Conservation (phyloP, 1,284 basidiomycete genomes). For the Heterobasidion annosum region DNA sequence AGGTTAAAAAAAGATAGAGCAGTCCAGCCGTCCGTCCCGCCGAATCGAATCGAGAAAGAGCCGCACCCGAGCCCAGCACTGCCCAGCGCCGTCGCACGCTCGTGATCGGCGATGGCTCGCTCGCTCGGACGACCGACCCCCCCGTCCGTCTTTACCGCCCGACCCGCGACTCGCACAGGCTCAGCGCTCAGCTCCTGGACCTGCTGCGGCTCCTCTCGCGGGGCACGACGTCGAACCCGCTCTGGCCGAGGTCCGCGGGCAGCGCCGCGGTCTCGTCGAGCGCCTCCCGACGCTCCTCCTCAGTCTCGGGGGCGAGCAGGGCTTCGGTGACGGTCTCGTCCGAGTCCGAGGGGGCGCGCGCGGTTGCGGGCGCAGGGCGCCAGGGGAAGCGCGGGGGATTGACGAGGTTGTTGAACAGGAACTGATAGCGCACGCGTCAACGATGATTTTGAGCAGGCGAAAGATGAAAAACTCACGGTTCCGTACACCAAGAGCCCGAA, state of each 20-base stretch:
- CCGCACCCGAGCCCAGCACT: too few relatives aligned
- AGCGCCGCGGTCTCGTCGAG: slow-evolving; percentile 69
- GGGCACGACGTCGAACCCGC: slow-evolving; percentile 65
- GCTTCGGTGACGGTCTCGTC: slow-evolving; percentile 36
- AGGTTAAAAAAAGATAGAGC: too few relatives aligned
- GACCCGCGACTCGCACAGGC: neutral
- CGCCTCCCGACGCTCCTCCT: slow-evolving; percentile 23
- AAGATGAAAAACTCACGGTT: slow-evolving; percentile 15
- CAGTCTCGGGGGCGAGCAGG: slow-evolving; percentile 17
- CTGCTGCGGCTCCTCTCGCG: too few relatives aligned
- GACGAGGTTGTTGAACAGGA: slow-evolving; percentile 74
- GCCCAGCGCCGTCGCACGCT: too few relatives aligned
- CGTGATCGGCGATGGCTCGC: neutral
- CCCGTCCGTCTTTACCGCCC: neutral
- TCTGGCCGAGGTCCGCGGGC: slow-evolving; percentile 64
- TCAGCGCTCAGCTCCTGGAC: too few relatives aligned
- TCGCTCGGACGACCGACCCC: neutral
- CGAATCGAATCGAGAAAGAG: too few relatives aligned
- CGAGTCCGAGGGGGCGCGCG: slow-evolving; percentile 23
- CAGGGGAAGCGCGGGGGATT: slow-evolving; percentile 50
- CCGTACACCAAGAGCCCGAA: slow-evolving; percentile 78
- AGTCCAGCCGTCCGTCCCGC: too few relatives aligned
- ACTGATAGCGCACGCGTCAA: slow-evolving; percentile 18
- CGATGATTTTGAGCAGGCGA: neutral
- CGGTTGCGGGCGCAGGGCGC: slow-evolving; percentile 24